Conservation (phyloP, 257 asterid genomes). For the Schizonepeta tenuifolia region DNA sequence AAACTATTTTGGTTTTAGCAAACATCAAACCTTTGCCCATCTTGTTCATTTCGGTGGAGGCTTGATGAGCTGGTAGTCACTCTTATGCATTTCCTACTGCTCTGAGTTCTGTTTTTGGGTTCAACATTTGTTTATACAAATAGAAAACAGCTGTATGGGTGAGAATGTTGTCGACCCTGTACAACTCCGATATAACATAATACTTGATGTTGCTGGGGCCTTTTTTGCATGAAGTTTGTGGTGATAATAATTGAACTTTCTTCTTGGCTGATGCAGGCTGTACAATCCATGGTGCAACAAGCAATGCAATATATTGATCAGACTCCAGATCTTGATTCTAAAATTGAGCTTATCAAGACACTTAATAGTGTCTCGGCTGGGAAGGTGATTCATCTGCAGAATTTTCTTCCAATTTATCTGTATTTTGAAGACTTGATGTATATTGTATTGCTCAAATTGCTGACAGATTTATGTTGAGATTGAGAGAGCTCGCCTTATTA, state of each 20-base stretch:
- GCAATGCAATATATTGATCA: constrained; percentile 91
- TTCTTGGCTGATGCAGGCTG: constrained; percentile 62
- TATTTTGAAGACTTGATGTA: constrained; percentile 2
- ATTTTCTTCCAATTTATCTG: not conserved
- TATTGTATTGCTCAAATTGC: constrained; percentile 11
- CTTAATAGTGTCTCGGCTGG: constrained; percentile 92
- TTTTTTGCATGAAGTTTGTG: constrained; percentile 21
- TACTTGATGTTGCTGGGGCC: constrained; percentile 1
- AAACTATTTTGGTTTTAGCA: not conserved
- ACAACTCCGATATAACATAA: not conserved
- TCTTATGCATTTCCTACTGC: not conserved
- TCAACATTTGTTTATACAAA: not conserved
- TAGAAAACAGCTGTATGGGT: not conserved
- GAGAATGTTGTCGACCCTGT: not conserved
- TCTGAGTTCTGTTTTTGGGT: not conserved
- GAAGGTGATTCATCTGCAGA: constrained; percentile 53
- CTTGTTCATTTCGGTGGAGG: not conserved
- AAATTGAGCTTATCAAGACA: constrained; percentile 85
- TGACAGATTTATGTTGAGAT: constrained; percentile 91
- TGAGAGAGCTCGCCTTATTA: constrained; percentile 93
- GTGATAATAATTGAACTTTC: not conserved
- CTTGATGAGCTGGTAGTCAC: not conserved
- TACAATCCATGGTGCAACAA: constrained; percentile 94
- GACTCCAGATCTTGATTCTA: constrained; percentile 88
- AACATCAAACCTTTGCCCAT: not conserved